A percentile compares a stretch with the other conserved stretches of the same genome.
These are phyloP conservation scores for Pleurotus sapidus DNA, from an alignment of 768 basidiomycete species.

Conservation along the genomic window DNA sequence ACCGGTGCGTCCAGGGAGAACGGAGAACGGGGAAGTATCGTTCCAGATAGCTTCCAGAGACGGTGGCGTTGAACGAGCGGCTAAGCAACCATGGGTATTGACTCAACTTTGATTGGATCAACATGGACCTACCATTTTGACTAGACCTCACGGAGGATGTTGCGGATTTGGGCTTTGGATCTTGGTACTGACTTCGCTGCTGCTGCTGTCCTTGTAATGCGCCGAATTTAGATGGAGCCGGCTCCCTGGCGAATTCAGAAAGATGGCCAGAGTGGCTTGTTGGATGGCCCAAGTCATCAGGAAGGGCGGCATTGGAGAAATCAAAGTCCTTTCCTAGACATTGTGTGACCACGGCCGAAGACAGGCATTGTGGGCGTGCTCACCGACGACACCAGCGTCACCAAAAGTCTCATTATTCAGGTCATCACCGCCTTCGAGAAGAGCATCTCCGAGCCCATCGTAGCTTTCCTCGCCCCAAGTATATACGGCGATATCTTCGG, in stretches of 20 bases:
- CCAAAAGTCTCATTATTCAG: conserved; percentile 98
- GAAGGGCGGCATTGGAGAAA: conserved; percentile 54
- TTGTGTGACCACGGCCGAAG: neutral
- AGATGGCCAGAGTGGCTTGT: conserved; percentile 16
- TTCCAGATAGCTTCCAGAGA: conserved; percentile 81
- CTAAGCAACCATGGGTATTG: conserved; percentile 16
- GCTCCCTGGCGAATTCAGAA: conserved; percentile 14
- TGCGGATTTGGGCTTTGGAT: conserved; percentile 12
- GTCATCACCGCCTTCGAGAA: conserved; percentile 90
- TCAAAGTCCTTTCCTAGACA: conserved; percentile 86
- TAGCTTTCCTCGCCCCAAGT: conserved; percentile 92
- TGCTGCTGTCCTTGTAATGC: conserved; percentile 8
- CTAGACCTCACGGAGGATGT: conserved; percentile 16
- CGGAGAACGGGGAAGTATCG: conserved; percentile 73
- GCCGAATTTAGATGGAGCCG: conserved; percentile 16
- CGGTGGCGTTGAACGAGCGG: conserved; percentile 37
- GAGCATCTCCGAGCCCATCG: conserved; percentile 83
- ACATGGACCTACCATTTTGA: conserved; percentile 22
- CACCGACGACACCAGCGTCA: conserved; percentile 64
- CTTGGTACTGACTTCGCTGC: conserved; percentile 5
- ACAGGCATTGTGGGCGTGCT: conserved; percentile 26
- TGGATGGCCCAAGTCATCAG: conserved; percentile 23
- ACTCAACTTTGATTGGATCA: conserved; percentile 3
- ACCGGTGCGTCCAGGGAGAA: conserved; percentile 57
- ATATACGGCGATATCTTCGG: conserved; percentile 86